Conservation (phyloP, 1,139 yeast genomes). For the Nadsonia commutata region DNA sequence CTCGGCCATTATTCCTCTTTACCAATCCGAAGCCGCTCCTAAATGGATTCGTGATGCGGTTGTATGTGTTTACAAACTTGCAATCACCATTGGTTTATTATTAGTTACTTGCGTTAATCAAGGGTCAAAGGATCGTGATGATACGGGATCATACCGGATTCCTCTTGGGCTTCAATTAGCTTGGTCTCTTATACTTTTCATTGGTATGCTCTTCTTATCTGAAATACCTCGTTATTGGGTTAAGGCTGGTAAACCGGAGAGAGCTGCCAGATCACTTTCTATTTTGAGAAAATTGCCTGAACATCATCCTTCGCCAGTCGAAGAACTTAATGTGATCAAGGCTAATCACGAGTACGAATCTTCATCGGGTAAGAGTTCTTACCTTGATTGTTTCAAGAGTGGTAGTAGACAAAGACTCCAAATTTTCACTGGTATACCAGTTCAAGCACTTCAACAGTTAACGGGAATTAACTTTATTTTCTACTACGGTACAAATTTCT, state of each 20-base stretch:
- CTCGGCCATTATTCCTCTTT: constrained; percentile 40
- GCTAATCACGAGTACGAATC: constrained; percentile 48
- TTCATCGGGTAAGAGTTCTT: constrained; percentile 44
- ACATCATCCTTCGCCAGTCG: constrained; percentile 41
- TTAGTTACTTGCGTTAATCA: constrained; percentile 49
- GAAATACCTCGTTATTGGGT: constrained; percentile 64
- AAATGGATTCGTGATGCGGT: constrained; percentile 47
- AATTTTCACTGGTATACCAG: constrained; percentile 44
- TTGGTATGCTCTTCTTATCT: constrained; percentile 52
- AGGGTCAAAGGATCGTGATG: constrained; percentile 36
- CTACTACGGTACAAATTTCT: constrained; percentile 63
- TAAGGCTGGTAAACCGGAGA: constrained; percentile 29
- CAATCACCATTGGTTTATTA: constrained; percentile 50
- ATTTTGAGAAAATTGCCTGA: constrained; percentile 42
- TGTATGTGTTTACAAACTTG: constrained; percentile 52
- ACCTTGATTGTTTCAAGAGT: constrained; percentile 45
- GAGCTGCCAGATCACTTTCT: constrained; percentile 50
- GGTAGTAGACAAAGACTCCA: constrained; percentile 55
- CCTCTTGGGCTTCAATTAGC: constrained; percentile 34
- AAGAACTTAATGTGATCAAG: constrained; percentile 42
- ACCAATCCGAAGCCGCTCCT: constrained; percentile 49
- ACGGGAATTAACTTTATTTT: constrained; percentile 68
- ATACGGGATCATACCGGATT: constrained; percentile 46
- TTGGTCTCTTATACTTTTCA: constrained; percentile 26
- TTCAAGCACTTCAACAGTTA: constrained; percentile 58